A percentile compares a stretch with the other conserved stretches of the same genome.
Evolutionary conservation across 148 eudicot genomes (phyloP).

Genomic region (Rhododendron ferrugineum): DNA sequence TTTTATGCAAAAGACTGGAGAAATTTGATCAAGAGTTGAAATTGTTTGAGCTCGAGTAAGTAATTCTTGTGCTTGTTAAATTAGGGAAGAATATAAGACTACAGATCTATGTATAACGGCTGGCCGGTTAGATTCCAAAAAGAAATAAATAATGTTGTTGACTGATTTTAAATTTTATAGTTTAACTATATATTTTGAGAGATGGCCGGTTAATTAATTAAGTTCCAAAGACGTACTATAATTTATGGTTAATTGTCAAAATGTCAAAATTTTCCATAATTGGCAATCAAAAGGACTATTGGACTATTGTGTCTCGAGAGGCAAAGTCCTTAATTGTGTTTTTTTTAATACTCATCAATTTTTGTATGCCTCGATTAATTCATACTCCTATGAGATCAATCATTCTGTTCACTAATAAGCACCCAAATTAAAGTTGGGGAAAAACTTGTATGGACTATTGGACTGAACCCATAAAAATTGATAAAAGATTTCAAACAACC

Average conservation of each 20-base stretch:
- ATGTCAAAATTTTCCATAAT: background rate
- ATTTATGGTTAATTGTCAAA: background rate
- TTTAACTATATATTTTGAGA: background rate
- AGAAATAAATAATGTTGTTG: background rate
- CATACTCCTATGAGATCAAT: background rate
- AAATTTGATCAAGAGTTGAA: background rate
- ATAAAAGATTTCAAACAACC: background rate
- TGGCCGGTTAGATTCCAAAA: background rate
- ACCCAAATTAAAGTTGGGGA: background rate
- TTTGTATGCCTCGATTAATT: background rate
- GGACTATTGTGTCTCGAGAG: background rate
- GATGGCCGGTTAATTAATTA: background rate
- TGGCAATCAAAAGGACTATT: background rate
- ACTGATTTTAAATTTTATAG: background rate
- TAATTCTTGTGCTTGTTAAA: background rate
- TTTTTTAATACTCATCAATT: background rate
- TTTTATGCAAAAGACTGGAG: background rate
- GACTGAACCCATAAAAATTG: background rate
- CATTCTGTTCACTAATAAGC: background rate
- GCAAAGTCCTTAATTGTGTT: background rate
- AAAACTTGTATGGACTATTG: background rate
- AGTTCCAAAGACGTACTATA: no score
- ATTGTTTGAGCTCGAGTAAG: background rate
- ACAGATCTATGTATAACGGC: background rate
- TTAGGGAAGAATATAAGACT: background rate